Evolutionary conservation across 441 rosid species (phyloP).

Genomic region (Hura crepitans): DNA sequence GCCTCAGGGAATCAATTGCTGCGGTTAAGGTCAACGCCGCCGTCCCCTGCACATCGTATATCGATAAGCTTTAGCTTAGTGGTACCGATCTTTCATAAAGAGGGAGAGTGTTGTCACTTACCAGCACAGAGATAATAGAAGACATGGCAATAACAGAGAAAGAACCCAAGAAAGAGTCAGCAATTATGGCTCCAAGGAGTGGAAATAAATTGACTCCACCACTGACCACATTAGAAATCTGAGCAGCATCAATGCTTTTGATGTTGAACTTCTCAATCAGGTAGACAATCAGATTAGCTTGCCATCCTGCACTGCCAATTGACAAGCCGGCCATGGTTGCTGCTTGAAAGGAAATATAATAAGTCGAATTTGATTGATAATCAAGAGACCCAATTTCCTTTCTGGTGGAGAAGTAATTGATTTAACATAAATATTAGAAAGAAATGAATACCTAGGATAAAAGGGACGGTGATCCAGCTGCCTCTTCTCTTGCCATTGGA

Average conservation of each 20-base stretch:
- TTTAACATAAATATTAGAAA: neutral
- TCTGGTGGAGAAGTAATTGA: no score
- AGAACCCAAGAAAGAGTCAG: slow-evolving; percentile 34
- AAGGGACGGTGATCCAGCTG: slow-evolving; percentile 47
- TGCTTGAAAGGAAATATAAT: slow-evolving; percentile 6
- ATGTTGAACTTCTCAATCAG: slow-evolving; percentile 40
- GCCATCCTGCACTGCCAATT: slow-evolving; percentile 37
- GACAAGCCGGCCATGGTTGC: slow-evolving; percentile 35
- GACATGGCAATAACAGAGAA: slow-evolving; percentile 22
- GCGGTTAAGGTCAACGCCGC: slow-evolving; percentile 37
- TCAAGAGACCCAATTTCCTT: no score
- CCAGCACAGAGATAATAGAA: slow-evolving; percentile 29
- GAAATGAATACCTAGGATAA: slow-evolving; percentile 29
- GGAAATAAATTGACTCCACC: slow-evolving; percentile 27
- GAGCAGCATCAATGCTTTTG: slow-evolving; percentile 34
- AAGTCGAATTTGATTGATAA: neutral
- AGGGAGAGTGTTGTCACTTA: neutral
- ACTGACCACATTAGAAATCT: slow-evolving; percentile 21
- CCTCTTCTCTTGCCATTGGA: slow-evolving; percentile 24
- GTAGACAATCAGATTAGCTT: slow-evolving; percentile 45
- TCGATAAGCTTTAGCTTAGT: neutral
- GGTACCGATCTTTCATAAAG: no score
- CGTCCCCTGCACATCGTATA: slow-evolving; percentile 31
- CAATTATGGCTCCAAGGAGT: slow-evolving; percentile 30
- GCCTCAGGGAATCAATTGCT: slow-evolving; percentile 32